phyloP scores from a whole-genome alignment of 768 basidiomycete species.

The Cystobasidium onofrii region DNA sequence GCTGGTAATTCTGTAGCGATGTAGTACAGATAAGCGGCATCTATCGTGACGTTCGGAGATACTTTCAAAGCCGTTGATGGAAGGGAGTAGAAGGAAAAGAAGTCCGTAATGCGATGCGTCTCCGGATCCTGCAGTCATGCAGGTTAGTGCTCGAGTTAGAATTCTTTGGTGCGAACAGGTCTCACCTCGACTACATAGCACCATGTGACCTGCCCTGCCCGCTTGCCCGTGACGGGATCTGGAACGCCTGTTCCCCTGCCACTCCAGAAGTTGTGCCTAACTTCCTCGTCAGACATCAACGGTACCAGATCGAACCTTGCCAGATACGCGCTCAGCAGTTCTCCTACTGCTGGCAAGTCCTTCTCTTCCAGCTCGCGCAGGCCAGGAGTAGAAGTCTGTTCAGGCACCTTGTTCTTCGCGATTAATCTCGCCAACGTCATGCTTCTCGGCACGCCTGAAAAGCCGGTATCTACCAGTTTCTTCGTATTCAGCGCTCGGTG shows the following conservation, averaged over 20 bases:
- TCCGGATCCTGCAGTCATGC: conserved; percentile 59
- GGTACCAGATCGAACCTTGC: conserved; percentile 75
- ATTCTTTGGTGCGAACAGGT: background rate
- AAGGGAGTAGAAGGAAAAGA: conserved; percentile 92
- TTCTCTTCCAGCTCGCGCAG: conserved; percentile 78
- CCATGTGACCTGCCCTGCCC: conserved; percentile 84
- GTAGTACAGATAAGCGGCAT: conserved; percentile 93
- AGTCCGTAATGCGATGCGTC: conserved; percentile 79
- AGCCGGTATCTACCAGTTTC: conserved; percentile 82
- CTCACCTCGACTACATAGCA: conserved; percentile 86
- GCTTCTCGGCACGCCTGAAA: conserved; percentile 74
- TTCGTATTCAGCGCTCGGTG: conserved; percentile 85
- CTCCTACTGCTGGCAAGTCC: conserved; percentile 64
- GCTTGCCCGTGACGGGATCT: conserved; percentile 50
- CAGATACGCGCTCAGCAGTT: conserved; percentile 70
- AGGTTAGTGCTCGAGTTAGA: background rate
- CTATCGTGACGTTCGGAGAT: conserved; percentile 51
- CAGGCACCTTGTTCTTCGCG: conserved; percentile 61
- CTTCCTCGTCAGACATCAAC: conserved; percentile 64
- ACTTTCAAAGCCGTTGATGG: conserved; percentile 81
- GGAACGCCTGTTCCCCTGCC: conserved; percentile 61
- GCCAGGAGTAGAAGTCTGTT: conserved; percentile 50
- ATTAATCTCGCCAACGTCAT: conserved; percentile 90
- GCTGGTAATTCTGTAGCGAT: conserved; percentile 71
- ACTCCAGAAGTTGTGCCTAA: conserved; percentile 77